phyloP scores from a whole-genome alignment of 2,329 filamentous ascomycete species.

The Aspergillus ruber region DNA sequence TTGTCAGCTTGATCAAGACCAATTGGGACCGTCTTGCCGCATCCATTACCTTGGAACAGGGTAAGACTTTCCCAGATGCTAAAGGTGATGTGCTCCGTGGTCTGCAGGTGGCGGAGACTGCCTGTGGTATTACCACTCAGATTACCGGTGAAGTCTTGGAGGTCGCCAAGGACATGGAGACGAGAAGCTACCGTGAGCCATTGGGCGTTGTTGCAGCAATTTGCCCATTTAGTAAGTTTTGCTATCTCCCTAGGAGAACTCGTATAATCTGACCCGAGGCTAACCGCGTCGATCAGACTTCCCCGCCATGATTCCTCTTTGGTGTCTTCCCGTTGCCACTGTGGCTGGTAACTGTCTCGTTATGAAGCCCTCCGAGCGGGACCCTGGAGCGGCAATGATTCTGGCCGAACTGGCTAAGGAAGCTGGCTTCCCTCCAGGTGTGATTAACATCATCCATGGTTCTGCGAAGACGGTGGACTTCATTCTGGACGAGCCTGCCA shows the following conservation, averaged over 20 bases:
- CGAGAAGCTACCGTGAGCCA: constrained; percentile 59
- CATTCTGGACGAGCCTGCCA: constrained; percentile 61
- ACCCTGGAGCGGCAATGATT: constrained; percentile 61
- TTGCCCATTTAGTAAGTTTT: constrained; percentile 56
- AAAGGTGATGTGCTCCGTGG: constrained; percentile 60
- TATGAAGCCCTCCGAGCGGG: constrained; percentile 61
- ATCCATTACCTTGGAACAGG: constrained; percentile 61
- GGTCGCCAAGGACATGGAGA: constrained; percentile 66
- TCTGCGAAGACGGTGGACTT: constrained; percentile 61
- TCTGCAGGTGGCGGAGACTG: constrained; percentile 61
- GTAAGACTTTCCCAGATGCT: constrained; percentile 64
- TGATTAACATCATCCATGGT: constrained; percentile 62
- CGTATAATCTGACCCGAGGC: constrained; percentile 3
- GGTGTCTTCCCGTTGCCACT: constrained; percentile 59
- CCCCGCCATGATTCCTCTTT: constrained; percentile 65
- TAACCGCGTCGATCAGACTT: constrained; percentile 45
- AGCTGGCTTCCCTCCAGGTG: constrained; percentile 59
- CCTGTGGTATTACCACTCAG: constrained; percentile 61
- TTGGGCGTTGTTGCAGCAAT: constrained; percentile 60
- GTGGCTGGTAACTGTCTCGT: constrained; percentile 60
- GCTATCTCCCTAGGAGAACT: not conserved
- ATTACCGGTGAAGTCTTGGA: constrained; percentile 61
- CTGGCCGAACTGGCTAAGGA: constrained; percentile 57
- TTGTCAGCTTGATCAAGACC: constrained; percentile 55
- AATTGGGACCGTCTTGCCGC: constrained; percentile 61